Percentiles rank a stretch among this genome's conserved stretches.
Evolutionary conservation across 139 green algal species (phyloP).

Genomic region (Asterochloris erici): DNA sequence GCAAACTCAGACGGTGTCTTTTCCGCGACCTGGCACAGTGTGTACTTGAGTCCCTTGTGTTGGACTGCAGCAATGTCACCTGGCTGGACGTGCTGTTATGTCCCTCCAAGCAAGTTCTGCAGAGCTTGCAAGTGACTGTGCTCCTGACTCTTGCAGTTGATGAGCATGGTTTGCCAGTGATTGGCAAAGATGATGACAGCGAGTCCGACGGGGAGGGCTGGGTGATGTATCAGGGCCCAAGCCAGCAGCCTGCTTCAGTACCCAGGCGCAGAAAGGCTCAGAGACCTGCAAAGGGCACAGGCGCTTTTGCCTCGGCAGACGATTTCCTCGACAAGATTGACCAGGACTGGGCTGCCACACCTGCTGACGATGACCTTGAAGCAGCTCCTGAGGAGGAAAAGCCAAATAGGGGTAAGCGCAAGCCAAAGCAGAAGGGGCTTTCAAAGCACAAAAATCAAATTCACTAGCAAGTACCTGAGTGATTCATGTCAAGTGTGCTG

Average conservation of each 20-base stretch:
- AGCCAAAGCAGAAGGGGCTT: too few species aligned
- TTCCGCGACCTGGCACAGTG: neutral
- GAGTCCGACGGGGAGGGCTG: neutral
- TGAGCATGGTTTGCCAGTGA: slow-evolving; percentile 5
- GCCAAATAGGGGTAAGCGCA: too few species aligned
- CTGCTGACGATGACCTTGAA: neutral
- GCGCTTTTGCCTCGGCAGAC: slow-evolving; percentile 58
- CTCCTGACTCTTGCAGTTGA: neutral
- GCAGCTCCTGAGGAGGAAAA: too few species aligned
- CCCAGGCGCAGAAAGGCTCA: slow-evolving; percentile 1
- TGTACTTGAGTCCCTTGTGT: neutral
- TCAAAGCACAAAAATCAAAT: too few species aligned
- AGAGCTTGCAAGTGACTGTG: neutral
- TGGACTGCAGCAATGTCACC: neutral
- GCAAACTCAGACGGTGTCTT: neutral
- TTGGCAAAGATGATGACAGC: slow-evolving; percentile 7
- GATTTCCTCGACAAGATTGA: slow-evolving; percentile 48
- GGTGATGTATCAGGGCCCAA: neutral
- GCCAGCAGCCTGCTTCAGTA: neutral
- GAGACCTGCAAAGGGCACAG: slow-evolving; percentile 18
- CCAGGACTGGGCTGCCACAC: neutral
- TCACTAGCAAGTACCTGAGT: too few species aligned
- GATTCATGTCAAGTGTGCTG: too few species aligned
- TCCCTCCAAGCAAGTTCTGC: neutral
- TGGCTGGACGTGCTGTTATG: neutral